Base-by-base conservation (phyloP, 1,139 yeast species). In the Saccharomyces pastorianus region DNA sequence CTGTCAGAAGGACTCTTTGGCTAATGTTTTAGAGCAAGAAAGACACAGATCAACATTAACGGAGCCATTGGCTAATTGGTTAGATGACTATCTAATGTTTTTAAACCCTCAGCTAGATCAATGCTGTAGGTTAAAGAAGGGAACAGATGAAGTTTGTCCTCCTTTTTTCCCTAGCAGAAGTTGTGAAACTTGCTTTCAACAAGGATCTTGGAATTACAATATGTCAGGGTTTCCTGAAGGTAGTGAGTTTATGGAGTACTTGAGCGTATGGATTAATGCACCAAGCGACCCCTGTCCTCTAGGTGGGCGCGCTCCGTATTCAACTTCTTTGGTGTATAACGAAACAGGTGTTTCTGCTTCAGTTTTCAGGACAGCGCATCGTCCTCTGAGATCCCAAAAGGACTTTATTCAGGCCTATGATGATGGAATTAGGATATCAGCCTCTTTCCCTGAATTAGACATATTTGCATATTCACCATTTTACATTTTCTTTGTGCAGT, bases 231-330 rank as follows among this genome's bases (percentile, higher is more conserved):
- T 93, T 64, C 99, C 99, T 0, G 82, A 81, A 60, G 87, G 84
- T 20, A 76, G 76, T 0, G 85, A 84, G 47, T 93, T 93, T 63
- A 81, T 88, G 83, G 74, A 73, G 50, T 89, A 76, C 64, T 85
- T 89, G 66, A 71, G 80, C 26, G 81, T 85, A 49, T 93, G 99
- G 99, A 88, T 93, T 31, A 76, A 82, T 47, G 72, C 88, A 0
- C 88, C 88, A 48, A 86, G 96, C 55, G 95, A 88, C 63, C 90
- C 95, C 2, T 93, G 99, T 70, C 97, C 98, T 1, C 74, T 93
- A 31, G 98, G 96, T 3, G 99, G 99, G 1, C 86, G 88, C 64
- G 98, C 98, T 0, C 96, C 98, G 0, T 93, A 91, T 65, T 78
- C 87, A 0, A 71, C 75, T 5, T 77, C 95, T 0, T 75, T 93